A percentile compares a stretch with the other conserved stretches of the same genome.
phyloP scores from a whole-genome alignment of 331 rosid genomes.

The Pyracantha coccinea region DNA sequence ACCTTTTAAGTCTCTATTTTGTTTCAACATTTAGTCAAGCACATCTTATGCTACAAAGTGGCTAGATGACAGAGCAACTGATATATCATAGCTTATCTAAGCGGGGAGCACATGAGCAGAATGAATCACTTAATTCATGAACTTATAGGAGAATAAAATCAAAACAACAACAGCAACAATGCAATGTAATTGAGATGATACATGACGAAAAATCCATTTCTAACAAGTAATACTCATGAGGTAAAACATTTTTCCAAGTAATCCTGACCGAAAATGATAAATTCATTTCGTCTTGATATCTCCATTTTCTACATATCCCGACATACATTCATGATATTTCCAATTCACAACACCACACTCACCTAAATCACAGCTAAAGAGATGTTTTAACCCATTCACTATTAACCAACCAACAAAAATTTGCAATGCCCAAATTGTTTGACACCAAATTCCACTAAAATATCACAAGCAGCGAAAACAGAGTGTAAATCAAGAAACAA shows the following conservation, averaged over 20 bases:
- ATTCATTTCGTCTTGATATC: neutral
- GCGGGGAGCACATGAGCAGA: neutral
- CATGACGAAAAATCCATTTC: neutral
- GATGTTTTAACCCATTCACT: conserved; percentile 1
- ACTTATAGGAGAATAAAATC: neutral
- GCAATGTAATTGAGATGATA: neutral
- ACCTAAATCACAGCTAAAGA: conserved; percentile 5
- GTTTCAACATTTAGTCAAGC: neutral
- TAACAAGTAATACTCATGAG: neutral
- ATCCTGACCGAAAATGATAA: neutral
- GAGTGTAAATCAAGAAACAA: conserved; percentile 84
- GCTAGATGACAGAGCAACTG: neutral
- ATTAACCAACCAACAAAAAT: conserved; percentile 21
- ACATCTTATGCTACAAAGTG: neutral
- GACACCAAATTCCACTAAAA: conserved; percentile 36
- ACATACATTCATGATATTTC: neutral
- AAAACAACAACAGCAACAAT: neutral
- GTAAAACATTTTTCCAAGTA: neutral
- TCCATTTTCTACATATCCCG: conserved; percentile 11
- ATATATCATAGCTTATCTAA: neutral
- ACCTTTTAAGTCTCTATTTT: neutral
- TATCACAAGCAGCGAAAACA: conserved; percentile 83
- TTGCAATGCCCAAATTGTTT: conserved; percentile 12
- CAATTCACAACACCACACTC: conserved; percentile 7
- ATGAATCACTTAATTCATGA: neutral